phyloP scores from a whole-genome alignment of 139 green algal genomes.

The Chlamydomonas urium region DNA sequence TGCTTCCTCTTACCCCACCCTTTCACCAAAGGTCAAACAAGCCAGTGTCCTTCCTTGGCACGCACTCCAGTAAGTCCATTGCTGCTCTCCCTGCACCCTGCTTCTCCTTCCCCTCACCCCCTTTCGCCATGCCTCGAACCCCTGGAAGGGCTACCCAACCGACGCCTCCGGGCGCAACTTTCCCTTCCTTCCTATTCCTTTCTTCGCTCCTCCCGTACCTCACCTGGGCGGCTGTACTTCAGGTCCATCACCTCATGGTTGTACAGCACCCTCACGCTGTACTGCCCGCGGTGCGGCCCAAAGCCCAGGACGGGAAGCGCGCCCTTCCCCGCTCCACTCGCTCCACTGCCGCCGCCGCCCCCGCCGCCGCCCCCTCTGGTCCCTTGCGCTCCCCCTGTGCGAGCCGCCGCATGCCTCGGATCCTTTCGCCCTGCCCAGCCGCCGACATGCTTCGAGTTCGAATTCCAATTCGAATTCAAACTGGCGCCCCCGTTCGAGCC shows the following conservation, averaged over 20 bases:
- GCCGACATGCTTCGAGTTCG: not conserved
- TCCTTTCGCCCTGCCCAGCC: not conserved
- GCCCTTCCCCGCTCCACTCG: not conserved
- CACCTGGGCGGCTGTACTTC: not conserved
- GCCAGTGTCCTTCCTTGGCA: no score
- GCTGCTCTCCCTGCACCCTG: no score
- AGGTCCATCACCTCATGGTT: not conserved
- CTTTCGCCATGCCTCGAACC: no score
- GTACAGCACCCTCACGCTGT: constrained; percentile 2
- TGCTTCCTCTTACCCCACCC: no score
- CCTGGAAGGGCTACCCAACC: no score
- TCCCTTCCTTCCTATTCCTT: no score
- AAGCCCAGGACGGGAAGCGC: not conserved
- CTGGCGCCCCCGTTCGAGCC: not conserved
- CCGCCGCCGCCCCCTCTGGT: not conserved
- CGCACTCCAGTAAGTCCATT: no score
- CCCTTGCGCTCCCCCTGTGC: not conserved
- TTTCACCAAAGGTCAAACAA: no score
- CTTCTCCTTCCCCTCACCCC: no score
- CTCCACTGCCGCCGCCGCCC: not conserved
- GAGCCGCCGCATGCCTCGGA: not conserved
- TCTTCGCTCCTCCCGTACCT: no score
- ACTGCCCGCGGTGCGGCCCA: not conserved
- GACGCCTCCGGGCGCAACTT: no score
- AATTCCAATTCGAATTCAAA: not conserved